Evolutionary conservation across 1,284 basidiomycete species (phyloP), one percentile per base, ranked within the genome.

Genomic region (Ustilago xerochloae): DNA sequence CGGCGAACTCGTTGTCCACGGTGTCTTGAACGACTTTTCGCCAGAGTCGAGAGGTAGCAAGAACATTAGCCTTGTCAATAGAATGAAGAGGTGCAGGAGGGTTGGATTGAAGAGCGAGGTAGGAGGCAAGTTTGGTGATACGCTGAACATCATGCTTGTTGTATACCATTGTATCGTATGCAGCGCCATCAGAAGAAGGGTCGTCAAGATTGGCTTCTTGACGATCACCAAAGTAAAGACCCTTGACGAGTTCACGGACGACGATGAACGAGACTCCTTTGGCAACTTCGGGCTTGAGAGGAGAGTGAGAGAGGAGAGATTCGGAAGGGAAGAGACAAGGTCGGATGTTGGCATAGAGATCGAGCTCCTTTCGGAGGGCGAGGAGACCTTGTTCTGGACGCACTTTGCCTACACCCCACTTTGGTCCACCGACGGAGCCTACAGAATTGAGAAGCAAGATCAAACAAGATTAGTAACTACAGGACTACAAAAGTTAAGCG

Each of bases 41-140:
- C 97, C 97, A 99, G 48, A 99, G 87, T 49, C 97, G 88, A 39
- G 93, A 96, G 79, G 91, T 94, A 38, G 97, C 97, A 53, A 99
- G 90, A 29, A 99, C 97, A 85, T 99, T 99, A 61, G 97, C 97
- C 87, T 99, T 99, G 88, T 99, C 97, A 85, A 99, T 89, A 3
- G 93, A 96, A 85, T 94, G 93, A 66, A 99, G 90, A 47, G 90
- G 88, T 48, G 96, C 88, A 18, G 96, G 94, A 4, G 97, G 97
- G 83, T 92, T 88, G 15, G 56, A 90, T 87, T 53, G 88, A 57
- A 94, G 86, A 1, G 97, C 95, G 74, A 99, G 92, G 86, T 94
- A 91, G 35, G 93, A 94, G 9, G 96, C 97, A 43, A 99, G 94
- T 28, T 94, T 90, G 6, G 96, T 96, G 82, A 99, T 99, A 54